These are phyloP conservation scores for Malbranchea cinnamomea DNA, from an alignment of 2,329 filamentous ascomycete genomes.

Conservation along the genomic window DNA sequence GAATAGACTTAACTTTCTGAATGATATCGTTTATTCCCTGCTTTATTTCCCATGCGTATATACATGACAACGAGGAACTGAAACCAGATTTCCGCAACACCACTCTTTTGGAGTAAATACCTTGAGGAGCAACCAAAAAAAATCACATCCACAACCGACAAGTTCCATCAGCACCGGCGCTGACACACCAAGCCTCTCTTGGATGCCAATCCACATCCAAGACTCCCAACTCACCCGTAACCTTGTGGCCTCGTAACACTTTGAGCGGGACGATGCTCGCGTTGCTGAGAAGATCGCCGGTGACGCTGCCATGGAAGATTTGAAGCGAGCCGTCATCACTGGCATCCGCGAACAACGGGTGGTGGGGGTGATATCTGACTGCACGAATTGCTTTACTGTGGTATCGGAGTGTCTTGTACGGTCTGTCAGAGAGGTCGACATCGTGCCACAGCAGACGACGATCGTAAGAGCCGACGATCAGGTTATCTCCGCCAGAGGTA, in stretches of 20 bases:
- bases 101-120: too few species aligned
- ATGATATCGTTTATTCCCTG: too few species aligned
- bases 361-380: slow-evolving; percentile 69
- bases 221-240: slow-evolving; percentile 74
- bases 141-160: slow-evolving; percentile 68
- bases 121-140: slow-evolving; percentile 4
- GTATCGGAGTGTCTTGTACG: slow-evolving; percentile 94
- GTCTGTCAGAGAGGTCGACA: slow-evolving; percentile 73
- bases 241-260: slow-evolving; percentile 77
- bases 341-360: slow-evolving; percentile 83
- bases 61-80: too few species aligned
- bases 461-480: slow-evolving; percentile 91
- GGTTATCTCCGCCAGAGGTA: slow-evolving; percentile 80
- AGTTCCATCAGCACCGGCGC: slow-evolving; percentile 85
- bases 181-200: slow-evolving; percentile 82
- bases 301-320: slow-evolving; percentile 93
- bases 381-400: slow-evolving; percentile 81
- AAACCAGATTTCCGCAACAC: too few species aligned
- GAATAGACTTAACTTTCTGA: too few species aligned
- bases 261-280: slow-evolving; percentile 93
- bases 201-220: slow-evolving; percentile 96
- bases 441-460: slow-evolving; percentile 92
- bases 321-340: slow-evolving; percentile 90
- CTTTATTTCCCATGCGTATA: too few species aligned
- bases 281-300: slow-evolving; percentile 88